Evolutionary conservation across 306 rosid genomes (phyloP).

Genomic region (Oxytropis ochrocephala): DNA sequence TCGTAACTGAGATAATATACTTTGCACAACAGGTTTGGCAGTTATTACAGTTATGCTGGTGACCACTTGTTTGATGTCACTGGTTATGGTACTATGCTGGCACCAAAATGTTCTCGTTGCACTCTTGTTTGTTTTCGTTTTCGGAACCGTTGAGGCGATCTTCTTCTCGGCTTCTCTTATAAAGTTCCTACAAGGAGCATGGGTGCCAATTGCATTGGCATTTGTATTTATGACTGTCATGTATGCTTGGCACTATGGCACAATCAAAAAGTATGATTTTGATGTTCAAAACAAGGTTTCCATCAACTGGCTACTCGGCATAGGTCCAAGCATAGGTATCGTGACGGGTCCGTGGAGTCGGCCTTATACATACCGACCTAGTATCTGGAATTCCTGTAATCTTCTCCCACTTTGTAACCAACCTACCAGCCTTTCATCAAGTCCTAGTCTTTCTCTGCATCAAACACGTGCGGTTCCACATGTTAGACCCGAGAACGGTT

Average conservation of each 20-base stretch:
- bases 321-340: slow-evolving; percentile 78
- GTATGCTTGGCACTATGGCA: slow-evolving; percentile 92
- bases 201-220: slow-evolving; percentile 76
- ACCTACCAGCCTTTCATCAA: slow-evolving; percentile 93
- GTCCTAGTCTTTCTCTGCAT: slow-evolving; percentile 92
- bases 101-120: slow-evolving; percentile 56
- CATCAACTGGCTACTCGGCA: slow-evolving; percentile 69
- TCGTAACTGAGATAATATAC: neutral
- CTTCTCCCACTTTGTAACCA: slow-evolving; percentile 91
- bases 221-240: slow-evolving; percentile 42
- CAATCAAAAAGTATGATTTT: slow-evolving; percentile 66
- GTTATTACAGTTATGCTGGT: slow-evolving; percentile 97
- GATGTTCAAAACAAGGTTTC: slow-evolving; percentile 93
- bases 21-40: slow-evolving; percentile 70
- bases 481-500: slow-evolving; percentile 76
- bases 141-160: slow-evolving; percentile 78
- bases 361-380: slow-evolving; percentile 76
- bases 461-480: slow-evolving; percentile 77
- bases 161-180: slow-evolving; percentile 89
- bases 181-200: slow-evolving; percentile 88
- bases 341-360: slow-evolving; percentile 82
- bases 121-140: slow-evolving; percentile 53
- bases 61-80: slow-evolving; percentile 94
- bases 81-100: slow-evolving; percentile 87
- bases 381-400: slow-evolving; percentile 87